Evolutionary conservation across 257 asterid genomes (phyloP), one percentile per base, ranked within the genome.

Genomic region (Jacaranda mimosifolia): DNA sequence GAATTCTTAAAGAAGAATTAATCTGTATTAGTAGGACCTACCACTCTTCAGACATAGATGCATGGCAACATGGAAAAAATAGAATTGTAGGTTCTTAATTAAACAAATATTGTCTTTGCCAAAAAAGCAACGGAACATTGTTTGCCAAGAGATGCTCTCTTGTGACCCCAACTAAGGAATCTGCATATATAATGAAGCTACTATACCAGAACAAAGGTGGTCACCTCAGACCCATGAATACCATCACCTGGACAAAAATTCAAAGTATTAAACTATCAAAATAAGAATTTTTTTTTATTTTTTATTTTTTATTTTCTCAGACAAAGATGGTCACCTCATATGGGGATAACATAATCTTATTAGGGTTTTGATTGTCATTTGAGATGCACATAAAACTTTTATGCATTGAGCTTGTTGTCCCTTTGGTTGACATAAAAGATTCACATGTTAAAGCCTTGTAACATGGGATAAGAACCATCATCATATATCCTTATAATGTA

Each of bases 381-480:
- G n/a, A 52, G 59, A 35, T 51, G 74, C 79, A 74, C 49, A 49
- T 8, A 63, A 55, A 26, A 42, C 81, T 70, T 72, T 72, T 59
- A 39, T 26, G 72, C 64, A 76, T 72, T 67, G 51, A 26, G 72
- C 70, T 68, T 82, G 83, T 77, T 67, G 64, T 45, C 38, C 49
- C 85, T 77, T 77, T 82, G 56, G 52, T 67, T 67, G 76, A 82
- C 85, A 82, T 40, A 58, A 56, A 81, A 81, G 45, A 52, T 39
- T 39, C 53, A 15, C 43, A 48, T 52, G 68, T 32, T 68, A 63
- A 80, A 80, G 80, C 83, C 77, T 68, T 62, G 51, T 69, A 74
- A 60, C 70, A 56, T 68, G 58, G 18, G 9, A 43, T 3, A 5
- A 59, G 19, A 18, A 77, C 14, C 52, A 26, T 36, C 58, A 48